phyloP scores from a whole-genome alignment of 208 protist species.

The Leishmania major region DNA sequence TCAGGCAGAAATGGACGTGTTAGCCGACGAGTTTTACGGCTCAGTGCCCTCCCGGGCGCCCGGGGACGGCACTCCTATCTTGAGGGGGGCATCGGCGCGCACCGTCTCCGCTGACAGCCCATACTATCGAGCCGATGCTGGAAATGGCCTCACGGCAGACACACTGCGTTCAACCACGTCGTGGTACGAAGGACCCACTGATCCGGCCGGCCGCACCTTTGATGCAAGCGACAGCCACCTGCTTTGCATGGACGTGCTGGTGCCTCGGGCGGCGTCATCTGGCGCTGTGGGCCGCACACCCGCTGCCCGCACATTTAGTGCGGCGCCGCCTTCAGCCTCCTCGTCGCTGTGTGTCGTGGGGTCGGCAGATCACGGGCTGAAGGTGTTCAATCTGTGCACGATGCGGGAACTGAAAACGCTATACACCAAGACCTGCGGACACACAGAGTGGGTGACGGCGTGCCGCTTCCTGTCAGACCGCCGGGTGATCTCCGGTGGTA shows the following conservation, averaged over 20 bases:
- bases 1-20: constrained; percentile 52
- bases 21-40: constrained; percentile 70
- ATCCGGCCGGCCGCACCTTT: constrained; percentile 57
- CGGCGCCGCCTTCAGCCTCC: background rate
- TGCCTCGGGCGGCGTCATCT: background rate
- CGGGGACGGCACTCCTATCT: background rate
- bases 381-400: constrained; percentile 74
- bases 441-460: constrained; percentile 91
- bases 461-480: constrained; percentile 73
- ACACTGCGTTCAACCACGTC: constrained; percentile 27
- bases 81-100: background rate
- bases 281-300: background rate
- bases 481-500: constrained; percentile 82
- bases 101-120: background rate
- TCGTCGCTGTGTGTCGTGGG: constrained; percentile 68
- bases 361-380: constrained; percentile 86
- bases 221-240: constrained; percentile 85
- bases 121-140: constrained; percentile 5
- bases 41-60: constrained; percentile 27
- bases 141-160: background rate
- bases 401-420: constrained; percentile 62
- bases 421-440: constrained; percentile 77
- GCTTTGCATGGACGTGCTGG: constrained; percentile 87
- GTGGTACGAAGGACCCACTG: constrained; percentile 54
- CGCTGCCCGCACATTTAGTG: background rate